phyloP scores from a whole-genome alignment of 768 basidiomycete species.

The Auricularia auricula-judae region DNA sequence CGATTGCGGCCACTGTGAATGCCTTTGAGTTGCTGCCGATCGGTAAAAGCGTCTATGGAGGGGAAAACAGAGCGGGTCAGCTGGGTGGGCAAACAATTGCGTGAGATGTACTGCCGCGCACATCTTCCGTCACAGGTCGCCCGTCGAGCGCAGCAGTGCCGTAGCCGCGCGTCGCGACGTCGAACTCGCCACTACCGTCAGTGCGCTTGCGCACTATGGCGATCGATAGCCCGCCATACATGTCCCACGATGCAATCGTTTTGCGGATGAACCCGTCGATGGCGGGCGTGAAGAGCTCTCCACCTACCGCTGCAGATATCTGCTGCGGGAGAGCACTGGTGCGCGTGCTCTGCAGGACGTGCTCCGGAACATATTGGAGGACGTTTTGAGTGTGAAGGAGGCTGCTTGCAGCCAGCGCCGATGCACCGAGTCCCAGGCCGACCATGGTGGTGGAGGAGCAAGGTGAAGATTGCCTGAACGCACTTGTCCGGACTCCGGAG shows the following conservation, averaged over 20 bases:
- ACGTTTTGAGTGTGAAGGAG: too few relatives aligned
- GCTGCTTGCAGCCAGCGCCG: too few relatives aligned
- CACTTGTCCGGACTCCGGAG: too few relatives aligned
- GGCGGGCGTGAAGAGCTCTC: not conserved
- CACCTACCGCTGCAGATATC: not conserved
- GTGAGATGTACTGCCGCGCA: not conserved
- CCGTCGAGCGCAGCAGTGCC: not conserved
- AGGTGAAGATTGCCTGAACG: too few relatives aligned
- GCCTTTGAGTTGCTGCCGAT: not conserved
- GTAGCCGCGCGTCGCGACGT: not conserved
- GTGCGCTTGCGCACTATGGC: not conserved
- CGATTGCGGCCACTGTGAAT: not conserved
- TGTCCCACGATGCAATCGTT: not conserved
- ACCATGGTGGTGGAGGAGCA: too few relatives aligned
- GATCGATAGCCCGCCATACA: not conserved
- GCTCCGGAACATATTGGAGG: too few relatives aligned
- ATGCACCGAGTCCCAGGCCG: too few relatives aligned
- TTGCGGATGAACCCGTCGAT: not conserved
- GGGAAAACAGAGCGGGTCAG: too few relatives aligned
- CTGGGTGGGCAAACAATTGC: not conserved
- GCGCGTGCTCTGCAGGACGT: too few relatives aligned
- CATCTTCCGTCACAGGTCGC: not conserved
- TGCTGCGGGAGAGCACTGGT: not conserved
- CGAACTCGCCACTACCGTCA: not conserved
- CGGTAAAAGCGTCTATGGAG: not conserved